Conservation (phyloP, 176 grass and related monocot species). For the Saccharum spontaneum region DNA sequence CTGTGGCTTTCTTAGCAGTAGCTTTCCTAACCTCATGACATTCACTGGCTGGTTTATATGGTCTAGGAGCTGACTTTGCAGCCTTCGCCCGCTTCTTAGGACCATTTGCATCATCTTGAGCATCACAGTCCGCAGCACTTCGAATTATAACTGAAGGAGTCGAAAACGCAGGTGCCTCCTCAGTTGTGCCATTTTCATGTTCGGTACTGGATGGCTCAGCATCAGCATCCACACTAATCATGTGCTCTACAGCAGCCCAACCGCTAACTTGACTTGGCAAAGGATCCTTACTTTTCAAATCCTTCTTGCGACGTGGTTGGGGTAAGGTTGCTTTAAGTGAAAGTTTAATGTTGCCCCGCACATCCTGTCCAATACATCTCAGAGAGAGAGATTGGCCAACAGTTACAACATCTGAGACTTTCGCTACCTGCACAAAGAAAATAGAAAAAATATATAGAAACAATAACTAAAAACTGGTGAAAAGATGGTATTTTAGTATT, state of each 20-base stretch:
- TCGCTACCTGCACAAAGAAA: constrained; percentile 61
- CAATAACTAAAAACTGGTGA: constrained; percentile 30
- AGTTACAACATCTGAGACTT: constrained; percentile 81
- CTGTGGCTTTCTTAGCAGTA: constrained; percentile 41
- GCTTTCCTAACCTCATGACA: constrained; percentile 15
- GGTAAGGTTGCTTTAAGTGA: constrained; percentile 83
- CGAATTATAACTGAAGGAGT: constrained; percentile 71
- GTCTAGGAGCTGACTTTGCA: constrained; percentile 64
- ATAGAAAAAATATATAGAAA: constrained; percentile 6
- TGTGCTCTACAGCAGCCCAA: constrained; percentile 55
- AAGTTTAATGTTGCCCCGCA: constrained; percentile 91
- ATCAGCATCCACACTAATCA: constrained; percentile 38
- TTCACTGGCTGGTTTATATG: constrained; percentile 20
- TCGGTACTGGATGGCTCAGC: constrained; percentile 30
- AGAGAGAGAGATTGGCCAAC: constrained; percentile 78
- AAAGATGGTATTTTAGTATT: constrained; percentile 6
- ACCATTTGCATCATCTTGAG: constrained; percentile 46
- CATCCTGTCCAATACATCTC: constrained; percentile 84
- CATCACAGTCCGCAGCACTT: constrained; percentile 75
- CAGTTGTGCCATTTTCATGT: constrained; percentile 25
- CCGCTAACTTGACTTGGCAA: constrained; percentile 43
- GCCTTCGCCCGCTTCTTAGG: constrained; percentile 46
- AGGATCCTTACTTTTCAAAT: constrained; percentile 23
- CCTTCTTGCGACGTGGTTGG: constrained; percentile 36
- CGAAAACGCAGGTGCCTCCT: constrained; percentile 39